phyloP scores from a whole-genome alignment of 208 protist genomes.

The Crithidia brevicula region DNA sequence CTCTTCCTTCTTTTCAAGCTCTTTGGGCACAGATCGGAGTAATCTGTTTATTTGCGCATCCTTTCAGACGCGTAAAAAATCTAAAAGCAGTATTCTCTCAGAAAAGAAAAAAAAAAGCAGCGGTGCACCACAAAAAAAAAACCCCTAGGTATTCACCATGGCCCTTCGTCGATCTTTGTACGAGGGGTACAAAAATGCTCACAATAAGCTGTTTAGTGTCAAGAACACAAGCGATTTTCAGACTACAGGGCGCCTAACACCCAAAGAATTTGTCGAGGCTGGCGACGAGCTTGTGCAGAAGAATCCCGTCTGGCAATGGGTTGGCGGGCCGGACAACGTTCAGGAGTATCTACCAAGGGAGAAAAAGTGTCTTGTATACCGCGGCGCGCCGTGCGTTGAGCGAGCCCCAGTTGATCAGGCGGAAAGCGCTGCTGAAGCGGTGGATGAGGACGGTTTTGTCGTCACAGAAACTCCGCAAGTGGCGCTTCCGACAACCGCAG shows the following conservation, averaged over 20 bases:
- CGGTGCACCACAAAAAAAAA: neutral
- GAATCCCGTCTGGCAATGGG: slow-evolving; percentile 97
- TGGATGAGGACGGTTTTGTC: slow-evolving; percentile 62
- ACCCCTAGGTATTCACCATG: slow-evolving; percentile 11
- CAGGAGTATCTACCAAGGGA: slow-evolving; percentile 91
- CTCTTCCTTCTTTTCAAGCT: too few species aligned
- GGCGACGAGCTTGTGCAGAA: slow-evolving; percentile 95
- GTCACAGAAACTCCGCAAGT: slow-evolving; percentile 33
- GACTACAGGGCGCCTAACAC: slow-evolving; percentile 64
- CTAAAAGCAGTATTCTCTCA: too few species aligned
- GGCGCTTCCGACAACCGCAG: slow-evolving; percentile 3
- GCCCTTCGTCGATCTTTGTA: slow-evolving; percentile 46
- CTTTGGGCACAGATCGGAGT: too few species aligned
- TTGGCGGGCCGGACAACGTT: slow-evolving; percentile 72
- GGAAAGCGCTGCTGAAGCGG: slow-evolving; percentile 2
- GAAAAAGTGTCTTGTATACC: slow-evolving; percentile 96
- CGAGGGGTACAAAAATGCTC: slow-evolving; percentile 61
- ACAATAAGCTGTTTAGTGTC: slow-evolving; percentile 54
- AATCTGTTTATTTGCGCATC: too few species aligned
- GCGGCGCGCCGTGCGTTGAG: slow-evolving; percentile 53
- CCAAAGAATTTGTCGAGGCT: slow-evolving; percentile 94
- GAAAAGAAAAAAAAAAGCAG: neutral
- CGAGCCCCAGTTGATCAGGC: slow-evolving; percentile 37
- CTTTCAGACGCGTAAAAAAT: too few species aligned
- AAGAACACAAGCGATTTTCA: slow-evolving; percentile 63